These are phyloP conservation scores for Oxytropis ochrocephala DNA, from an alignment of 306 rosid genomes.

Conservation along the genomic window DNA sequence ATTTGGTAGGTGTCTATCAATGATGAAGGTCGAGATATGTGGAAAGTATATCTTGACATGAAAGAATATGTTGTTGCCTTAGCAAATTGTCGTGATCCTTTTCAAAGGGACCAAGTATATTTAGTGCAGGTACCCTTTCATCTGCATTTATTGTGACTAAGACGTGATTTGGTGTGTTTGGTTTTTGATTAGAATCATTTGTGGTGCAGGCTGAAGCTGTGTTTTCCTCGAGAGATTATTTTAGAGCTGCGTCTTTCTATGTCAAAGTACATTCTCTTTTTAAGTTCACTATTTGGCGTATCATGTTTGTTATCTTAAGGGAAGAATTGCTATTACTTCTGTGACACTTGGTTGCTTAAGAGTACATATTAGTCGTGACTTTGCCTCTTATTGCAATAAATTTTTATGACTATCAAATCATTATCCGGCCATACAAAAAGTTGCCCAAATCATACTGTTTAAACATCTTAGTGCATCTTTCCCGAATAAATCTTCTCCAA, in stretches of 20 bases:
- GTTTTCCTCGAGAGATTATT: too few species aligned
- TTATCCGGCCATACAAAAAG: background rate
- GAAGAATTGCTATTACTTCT: background rate
- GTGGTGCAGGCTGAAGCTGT: constrained; percentile 93
- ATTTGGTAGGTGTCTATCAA: too few species aligned
- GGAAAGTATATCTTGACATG: too few species aligned
- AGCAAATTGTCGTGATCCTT: constrained; percentile 84
- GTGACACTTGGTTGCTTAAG: constrained; percentile 2
- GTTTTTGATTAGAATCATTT: constrained; percentile 27
- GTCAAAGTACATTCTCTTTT: too few species aligned
- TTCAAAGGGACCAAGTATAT: constrained; percentile 94
- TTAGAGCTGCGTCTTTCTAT: too few species aligned
- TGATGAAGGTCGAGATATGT: too few species aligned
- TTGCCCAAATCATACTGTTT: background rate
- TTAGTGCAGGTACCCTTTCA: constrained; percentile 58
- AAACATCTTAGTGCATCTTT: background rate
- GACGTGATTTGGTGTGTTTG: constrained; percentile 7
- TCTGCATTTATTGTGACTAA: background rate
- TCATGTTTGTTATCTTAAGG: too few species aligned
- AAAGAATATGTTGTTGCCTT: constrained; percentile 85
- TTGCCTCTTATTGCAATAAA: constrained; percentile 1
- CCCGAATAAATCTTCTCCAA: background rate
- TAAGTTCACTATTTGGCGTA: too few species aligned
- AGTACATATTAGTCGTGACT: background rate
- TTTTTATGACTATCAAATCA: background rate